Conservation (phyloP, 2,329 filamentous ascomycete genomes). For the Arthrobotrys pseudoclavata region DNA sequence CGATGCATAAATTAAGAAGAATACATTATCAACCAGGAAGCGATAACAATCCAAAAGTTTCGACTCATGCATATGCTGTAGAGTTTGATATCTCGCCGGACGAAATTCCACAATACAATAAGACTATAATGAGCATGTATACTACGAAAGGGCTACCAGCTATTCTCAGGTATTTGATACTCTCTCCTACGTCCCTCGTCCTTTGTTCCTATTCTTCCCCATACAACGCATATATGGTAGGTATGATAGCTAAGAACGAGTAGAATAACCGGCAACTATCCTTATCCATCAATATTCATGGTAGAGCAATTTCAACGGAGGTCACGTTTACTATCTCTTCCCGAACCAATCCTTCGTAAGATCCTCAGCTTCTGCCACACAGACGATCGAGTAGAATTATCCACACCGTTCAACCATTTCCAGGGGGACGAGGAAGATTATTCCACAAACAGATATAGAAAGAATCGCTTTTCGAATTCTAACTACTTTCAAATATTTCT, state of each 20-base stretch:
- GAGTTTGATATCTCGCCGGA: not conserved
- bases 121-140: not conserved
- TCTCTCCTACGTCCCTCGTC: not conserved
- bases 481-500: constrained; percentile 17
- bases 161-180: not conserved
- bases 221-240: not conserved
- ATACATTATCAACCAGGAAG: constrained; percentile 12
- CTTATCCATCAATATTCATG: not conserved
- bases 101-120: not conserved
- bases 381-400: constrained; percentile 7
- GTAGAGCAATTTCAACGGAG: not conserved
- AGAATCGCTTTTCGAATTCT: not conserved
- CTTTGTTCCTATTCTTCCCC: not conserved
- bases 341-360: constrained; percentile 11
- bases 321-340: constrained; percentile 21
- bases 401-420: constrained; percentile 3
- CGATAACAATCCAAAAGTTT: not conserved
- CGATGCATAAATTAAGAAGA: constrained; percentile 20
- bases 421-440: not conserved
- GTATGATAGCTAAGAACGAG: not conserved
- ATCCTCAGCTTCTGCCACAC: constrained; percentile 29
- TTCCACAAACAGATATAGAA: not conserved
- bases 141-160: not conserved
- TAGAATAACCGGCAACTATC: not conserved
- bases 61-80: too few relatives aligned